Evolutionary conservation across 1,139 yeast species (phyloP).

Genomic region (Casaregolazyma suthepensis): DNA sequence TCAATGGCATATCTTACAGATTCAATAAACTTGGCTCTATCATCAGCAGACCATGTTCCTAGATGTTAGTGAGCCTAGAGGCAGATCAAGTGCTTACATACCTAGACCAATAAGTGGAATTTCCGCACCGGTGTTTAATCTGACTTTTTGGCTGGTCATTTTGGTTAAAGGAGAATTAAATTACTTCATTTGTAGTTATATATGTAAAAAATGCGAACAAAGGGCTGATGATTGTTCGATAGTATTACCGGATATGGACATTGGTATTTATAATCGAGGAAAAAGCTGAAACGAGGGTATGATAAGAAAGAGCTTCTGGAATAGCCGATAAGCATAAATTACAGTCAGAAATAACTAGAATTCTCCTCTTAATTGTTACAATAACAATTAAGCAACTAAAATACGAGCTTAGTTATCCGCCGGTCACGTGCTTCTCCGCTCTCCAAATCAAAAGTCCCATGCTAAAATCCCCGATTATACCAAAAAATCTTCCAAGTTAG

Average conservation of each 20-base stretch:
- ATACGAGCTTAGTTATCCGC: neutral
- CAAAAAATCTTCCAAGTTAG: neutral
- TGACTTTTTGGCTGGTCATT: slow-evolving; percentile 13
- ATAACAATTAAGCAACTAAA: neutral
- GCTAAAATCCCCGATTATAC: neutral
- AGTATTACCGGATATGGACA: neutral
- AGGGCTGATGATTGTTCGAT: neutral
- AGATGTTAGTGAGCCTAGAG: neutral
- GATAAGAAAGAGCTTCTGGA: neutral
- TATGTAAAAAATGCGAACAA: neutral
- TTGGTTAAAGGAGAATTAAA: neutral
- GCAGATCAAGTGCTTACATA: slow-evolving; percentile 38
- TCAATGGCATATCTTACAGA: slow-evolving; percentile 11
- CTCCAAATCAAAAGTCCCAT: neutral
- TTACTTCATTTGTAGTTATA: neutral
- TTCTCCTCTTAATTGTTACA: neutral
- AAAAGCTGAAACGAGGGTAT: neutral
- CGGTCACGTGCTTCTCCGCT: neutral
- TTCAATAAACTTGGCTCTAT: slow-evolving; percentile 4
- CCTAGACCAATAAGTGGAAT: slow-evolving; percentile 54
- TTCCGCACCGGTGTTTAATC: slow-evolving; percentile 32
- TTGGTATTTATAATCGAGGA: neutral
- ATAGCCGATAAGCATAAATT: neutral
- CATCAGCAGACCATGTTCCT: slow-evolving; percentile 9
- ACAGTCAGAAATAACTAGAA: neutral